These are phyloP conservation scores for Panellus pusillus DNA, from an alignment of 768 basidiomycete species.

Conservation along the genomic window DNA sequence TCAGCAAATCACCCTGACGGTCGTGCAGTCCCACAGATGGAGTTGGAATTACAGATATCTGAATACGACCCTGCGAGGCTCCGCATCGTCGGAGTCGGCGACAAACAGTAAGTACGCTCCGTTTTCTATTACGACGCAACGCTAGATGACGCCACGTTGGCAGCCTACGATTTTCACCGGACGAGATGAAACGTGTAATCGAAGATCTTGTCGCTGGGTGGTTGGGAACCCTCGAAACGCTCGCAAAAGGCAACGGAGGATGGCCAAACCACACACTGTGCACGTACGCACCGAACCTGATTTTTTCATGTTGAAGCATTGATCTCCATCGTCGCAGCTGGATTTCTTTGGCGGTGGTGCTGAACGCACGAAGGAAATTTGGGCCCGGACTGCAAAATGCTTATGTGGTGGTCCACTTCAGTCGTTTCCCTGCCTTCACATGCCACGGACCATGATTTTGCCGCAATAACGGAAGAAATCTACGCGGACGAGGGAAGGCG, in stretches of 20 bases:
- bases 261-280: slow-evolving; percentile 8
- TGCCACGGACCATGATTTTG: slow-evolving; percentile 10
- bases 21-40: slow-evolving; percentile 1
- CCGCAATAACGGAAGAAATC: slow-evolving; percentile 2
- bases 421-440: neutral
- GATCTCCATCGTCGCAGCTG: neutral
- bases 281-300: slow-evolving; percentile 2
- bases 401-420: slow-evolving; percentile 1
- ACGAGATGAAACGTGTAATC: neutral
- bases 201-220: slow-evolving; percentile 6
- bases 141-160: no score
- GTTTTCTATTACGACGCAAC: no score
- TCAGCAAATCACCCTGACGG: no score
- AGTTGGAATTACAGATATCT: neutral
- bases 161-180: slow-evolving; percentile 2
- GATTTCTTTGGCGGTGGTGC: slow-evolving; percentile 1
- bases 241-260: neutral
- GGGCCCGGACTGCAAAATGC: slow-evolving; percentile 7
- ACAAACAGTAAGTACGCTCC: slow-evolving; percentile 3
- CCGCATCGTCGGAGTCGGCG: slow-evolving; percentile 5
- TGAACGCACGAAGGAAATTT: slow-evolving; percentile 4
- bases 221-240: neutral
- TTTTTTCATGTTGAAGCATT: neutral
- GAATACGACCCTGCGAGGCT: slow-evolving; percentile 1
- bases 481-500: slow-evolving; percentile 2